A percentile compares a stretch with the other conserved stretches of the same genome.
Conservation (phyloP, 768 basidiomycete species). For the Suillus ampliporus region DNA sequence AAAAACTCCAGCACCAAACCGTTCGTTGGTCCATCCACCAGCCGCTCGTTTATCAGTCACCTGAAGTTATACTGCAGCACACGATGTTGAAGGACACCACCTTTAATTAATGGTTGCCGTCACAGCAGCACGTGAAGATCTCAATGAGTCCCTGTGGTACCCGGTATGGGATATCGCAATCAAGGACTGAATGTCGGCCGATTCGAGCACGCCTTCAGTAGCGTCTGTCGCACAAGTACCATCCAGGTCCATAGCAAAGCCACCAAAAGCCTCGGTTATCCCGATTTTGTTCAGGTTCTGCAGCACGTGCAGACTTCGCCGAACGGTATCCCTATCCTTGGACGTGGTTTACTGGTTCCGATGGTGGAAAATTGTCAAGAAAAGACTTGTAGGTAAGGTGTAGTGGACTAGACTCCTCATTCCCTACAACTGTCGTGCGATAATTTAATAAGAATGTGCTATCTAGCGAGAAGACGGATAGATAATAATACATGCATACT, state of each 20-base stretch:
- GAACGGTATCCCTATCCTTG: too few relatives aligned
- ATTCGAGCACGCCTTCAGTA: not conserved
- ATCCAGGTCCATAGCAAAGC: not conserved
- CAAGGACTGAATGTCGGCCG: not conserved
- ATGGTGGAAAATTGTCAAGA: too few relatives aligned
- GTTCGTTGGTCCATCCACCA: too few relatives aligned
- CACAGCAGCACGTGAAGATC: not conserved
- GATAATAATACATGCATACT: too few relatives aligned
- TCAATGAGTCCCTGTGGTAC: not conserved
- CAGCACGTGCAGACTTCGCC: not conserved
- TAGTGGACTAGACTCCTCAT: too few relatives aligned
- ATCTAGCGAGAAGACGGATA: too few relatives aligned
- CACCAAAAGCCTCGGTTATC: not conserved
- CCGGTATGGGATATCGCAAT: too few relatives aligned
- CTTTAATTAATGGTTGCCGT: not conserved
- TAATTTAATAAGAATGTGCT: too few relatives aligned
- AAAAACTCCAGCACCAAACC: too few relatives aligned
- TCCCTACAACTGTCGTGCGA: too few relatives aligned
- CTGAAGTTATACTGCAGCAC: not conserved
- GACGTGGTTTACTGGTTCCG: too few relatives aligned
- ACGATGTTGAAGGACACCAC: not conserved
- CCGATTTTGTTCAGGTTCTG: not conserved
- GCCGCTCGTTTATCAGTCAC: not conserved
- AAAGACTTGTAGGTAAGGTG: too few relatives aligned
- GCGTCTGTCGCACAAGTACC: not conserved